phyloP scores from a whole-genome alignment of 306 rosid species.

The peach (Prunus persica) region DNA sequence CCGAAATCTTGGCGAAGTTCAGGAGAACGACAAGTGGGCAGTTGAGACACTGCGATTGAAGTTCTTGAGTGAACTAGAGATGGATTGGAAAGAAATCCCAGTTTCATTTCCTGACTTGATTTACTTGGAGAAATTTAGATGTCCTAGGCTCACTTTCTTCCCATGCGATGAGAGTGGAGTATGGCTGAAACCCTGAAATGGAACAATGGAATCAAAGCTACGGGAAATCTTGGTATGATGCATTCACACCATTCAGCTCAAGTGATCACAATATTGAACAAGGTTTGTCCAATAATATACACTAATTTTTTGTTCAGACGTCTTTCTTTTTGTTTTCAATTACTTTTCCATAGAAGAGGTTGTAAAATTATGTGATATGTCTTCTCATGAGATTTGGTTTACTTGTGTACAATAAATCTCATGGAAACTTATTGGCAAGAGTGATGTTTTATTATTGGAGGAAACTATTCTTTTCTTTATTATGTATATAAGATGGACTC shows the following conservation, averaged over 20 bases:
- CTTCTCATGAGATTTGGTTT: no score
- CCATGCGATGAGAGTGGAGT: conserved; percentile 14
- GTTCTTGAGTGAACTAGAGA: conserved; percentile 9
- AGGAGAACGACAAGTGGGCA: background rate
- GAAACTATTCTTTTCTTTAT: no score
- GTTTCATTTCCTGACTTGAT: background rate
- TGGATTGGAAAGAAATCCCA: conserved; percentile 7
- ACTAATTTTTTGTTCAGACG: no score
- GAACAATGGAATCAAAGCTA: background rate
- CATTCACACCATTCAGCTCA: background rate
- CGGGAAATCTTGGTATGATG: background rate
- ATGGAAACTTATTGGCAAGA: no score
- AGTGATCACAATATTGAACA: background rate
- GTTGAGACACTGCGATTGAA: conserved; percentile 6
- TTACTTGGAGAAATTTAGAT: conserved; percentile 18
- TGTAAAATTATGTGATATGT: no score
- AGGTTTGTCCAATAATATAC: no score
- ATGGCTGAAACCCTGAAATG: background rate
- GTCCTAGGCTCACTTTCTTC: conserved; percentile 15
- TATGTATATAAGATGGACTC: no score
- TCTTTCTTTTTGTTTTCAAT: no score
- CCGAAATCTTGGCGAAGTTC: background rate
- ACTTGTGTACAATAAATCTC: no score
- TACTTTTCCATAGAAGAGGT: no score
- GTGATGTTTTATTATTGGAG: no score